Evolutionary conservation across 345 rosid species (phyloP), one percentile per base, ranked within the genome.

Genomic region (Zanthoxylum bungeanum): DNA sequence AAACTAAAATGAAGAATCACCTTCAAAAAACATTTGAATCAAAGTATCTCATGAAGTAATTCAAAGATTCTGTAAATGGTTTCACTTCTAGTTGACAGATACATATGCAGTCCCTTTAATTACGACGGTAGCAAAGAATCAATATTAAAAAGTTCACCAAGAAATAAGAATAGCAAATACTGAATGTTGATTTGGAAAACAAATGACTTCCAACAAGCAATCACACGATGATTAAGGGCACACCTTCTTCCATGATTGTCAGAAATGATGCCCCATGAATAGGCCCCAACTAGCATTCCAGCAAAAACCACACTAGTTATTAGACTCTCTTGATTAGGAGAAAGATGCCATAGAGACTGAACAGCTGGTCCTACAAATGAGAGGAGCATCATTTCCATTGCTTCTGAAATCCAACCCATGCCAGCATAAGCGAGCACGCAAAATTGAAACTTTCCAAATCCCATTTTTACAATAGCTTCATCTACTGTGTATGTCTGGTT

Each of bases 311-410:
- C 87, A 27, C 85, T 91, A 58, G 96, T 86, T 22, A 93, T 84
- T 0, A 88, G 74, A 80, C 94, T 89, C 75, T 93, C 93, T 70
- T 90, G 78, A 28, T 77, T 77, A 17, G 98, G 68, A 74, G 93
- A 82, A 74, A 93, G 96, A 70, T 55, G 78, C 98, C 98, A 93
- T 0, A 73, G 50, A 16, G 86, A 77, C 75, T 88, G 86, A 66
- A 93, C 91, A 40, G 91, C 92, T 25, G 97, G 93, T 53, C 98
- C 98, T 2, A 93, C 72, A 73, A 87, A 91, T 27, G 97, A 93
- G 36, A 93, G 93, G 28, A 93, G 91, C 98, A 93, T 93, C 91
- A 91, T 83, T 74, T 93, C 97, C 98, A 93, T 93, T 4, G 98
- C 98, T 66, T 93, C 98, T 8, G 91, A 93, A 71, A 87, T 34